A percentile compares a stretch with the other conserved stretches of the same genome.
These are phyloP conservation scores for Guyanaporus albipodus DNA, from an alignment of 768 basidiomycete genomes.

Conservation along the genomic window DNA sequence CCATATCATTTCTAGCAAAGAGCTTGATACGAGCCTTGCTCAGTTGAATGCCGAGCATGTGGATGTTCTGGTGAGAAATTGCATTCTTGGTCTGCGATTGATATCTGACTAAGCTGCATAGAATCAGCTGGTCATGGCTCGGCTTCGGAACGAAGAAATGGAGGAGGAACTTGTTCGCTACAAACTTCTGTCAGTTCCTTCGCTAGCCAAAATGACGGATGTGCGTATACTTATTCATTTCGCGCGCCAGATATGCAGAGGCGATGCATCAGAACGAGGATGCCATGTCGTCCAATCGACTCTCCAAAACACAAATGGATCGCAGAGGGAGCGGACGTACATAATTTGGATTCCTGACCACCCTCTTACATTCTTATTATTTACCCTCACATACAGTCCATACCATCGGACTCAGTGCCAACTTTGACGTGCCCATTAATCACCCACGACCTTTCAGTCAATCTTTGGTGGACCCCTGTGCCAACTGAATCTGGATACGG, in stretches of 20 bases:
- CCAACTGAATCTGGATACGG: constrained; percentile 16
- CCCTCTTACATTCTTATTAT: not conserved
- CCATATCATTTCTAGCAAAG: constrained; percentile 51
- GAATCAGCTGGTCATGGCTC: constrained; percentile 89
- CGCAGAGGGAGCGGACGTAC: constrained; percentile 19
- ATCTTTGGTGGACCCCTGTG: constrained; percentile 7
- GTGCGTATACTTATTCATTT: not conserved
- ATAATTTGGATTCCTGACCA: not conserved
- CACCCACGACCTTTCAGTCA: constrained; percentile 6
- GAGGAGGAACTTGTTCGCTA: constrained; percentile 93
- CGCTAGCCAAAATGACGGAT: not conserved
- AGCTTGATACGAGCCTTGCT: constrained; percentile 71
- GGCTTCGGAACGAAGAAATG: constrained; percentile 87
- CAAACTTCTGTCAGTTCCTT: constrained; percentile 64
- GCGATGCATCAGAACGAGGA: constrained; percentile 76
- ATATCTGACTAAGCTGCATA: constrained; percentile 33
- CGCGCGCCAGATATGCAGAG: constrained; percentile 51
- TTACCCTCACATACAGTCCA: constrained; percentile 9
- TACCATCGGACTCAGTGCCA: constrained; percentile 12
- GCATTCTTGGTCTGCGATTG: not conserved
- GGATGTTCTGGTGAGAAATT: constrained; percentile 53
- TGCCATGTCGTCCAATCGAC: constrained; percentile 61
- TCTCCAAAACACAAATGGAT: constrained; percentile 35
- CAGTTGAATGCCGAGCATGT: constrained; percentile 84
- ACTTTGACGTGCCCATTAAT: not conserved